phyloP scores from a whole-genome alignment of 768 basidiomycete genomes.

The Suillus variegatus region DNA sequence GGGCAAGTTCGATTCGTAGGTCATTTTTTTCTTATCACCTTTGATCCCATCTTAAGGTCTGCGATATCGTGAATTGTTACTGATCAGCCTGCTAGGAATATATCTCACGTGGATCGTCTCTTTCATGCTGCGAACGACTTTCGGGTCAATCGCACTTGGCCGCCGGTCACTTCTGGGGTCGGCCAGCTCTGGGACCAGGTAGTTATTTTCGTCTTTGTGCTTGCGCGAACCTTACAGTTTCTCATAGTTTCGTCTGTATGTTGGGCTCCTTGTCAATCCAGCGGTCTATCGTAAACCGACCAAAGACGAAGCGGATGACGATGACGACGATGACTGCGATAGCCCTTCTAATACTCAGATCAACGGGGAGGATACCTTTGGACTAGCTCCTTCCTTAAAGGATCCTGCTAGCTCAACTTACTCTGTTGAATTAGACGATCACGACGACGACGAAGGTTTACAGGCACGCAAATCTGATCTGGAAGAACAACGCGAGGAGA shows the following conservation, averaged over 20 bases:
- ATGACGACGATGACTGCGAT: slow-evolving; percentile 18
- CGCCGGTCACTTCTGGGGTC: slow-evolving; percentile 31
- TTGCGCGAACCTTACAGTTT: not conserved
- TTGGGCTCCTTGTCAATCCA: slow-evolving; percentile 55
- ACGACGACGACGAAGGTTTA: slow-evolving; percentile 35
- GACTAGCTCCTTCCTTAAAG: slow-evolving; percentile 9
- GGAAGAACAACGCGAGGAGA: slow-evolving; percentile 42
- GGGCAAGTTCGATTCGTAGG: slow-evolving; percentile 54
- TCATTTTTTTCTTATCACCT: slow-evolving; percentile 8
- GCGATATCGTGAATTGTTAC: slow-evolving; percentile 7
- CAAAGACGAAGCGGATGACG: slow-evolving; percentile 34
- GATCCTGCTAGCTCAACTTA: slow-evolving; percentile 27
- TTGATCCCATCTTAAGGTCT: not conserved
- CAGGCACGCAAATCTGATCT: slow-evolving; percentile 36
- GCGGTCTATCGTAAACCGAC: slow-evolving; percentile 38
- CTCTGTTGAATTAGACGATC: slow-evolving; percentile 19
- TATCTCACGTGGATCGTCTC: slow-evolving; percentile 53
- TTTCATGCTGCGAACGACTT: slow-evolving; percentile 63
- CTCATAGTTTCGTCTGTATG: slow-evolving; percentile 58
- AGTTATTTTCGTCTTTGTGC: slow-evolving; percentile 12
- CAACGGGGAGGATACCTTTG: slow-evolving; percentile 2
- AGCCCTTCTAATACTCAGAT: not conserved
- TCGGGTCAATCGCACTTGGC: slow-evolving; percentile 41
- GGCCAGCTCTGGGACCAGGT: slow-evolving; percentile 68
- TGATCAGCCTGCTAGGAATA: slow-evolving; percentile 34